Evolutionary conservation across 768 basidiomycete species (phyloP), one percentile per base, ranked within the genome.

Genomic region (Termitomyces titanicus): DNA sequence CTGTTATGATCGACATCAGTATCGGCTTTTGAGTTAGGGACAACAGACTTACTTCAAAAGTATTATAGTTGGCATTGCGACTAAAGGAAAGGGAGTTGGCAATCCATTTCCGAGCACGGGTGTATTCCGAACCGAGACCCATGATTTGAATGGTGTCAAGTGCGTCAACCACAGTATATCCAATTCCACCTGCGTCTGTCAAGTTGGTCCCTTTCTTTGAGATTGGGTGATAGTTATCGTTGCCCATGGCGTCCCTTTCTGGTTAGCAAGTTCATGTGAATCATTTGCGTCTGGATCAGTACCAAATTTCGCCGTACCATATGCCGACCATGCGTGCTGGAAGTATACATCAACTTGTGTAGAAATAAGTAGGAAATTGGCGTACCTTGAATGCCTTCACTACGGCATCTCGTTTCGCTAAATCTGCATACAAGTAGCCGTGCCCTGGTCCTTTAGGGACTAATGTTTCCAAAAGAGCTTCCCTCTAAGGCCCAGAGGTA

Each of bases 221-320:
- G 24, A 98, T 77, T 0, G 96, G 94, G 63, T 95, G 91, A 63
- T 94, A 97, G 66, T 96, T 92, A 72, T 98, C 94, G 50, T 79
- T 78, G 3, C 95, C 95, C 85, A 94, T 95, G 6, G 94, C 94
- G 66, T 97, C 86, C 57, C 85, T 76, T 73, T 95, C 94, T 94
- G 73, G 35, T 39, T 0, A 37, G 12, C 10, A 49, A 39, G 18
- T 54, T 24, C 42, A 17, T 33, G 9, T 20, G 40, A 54, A 48
- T 5, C 5, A 33, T 15, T 34, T 34, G 17, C 27, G 15, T 27
- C 40, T n/a, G 35, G 10, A 27, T 24, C n/a, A 15, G 0, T 12
- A 13, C 5, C 5, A 7, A 17, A 3, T 29, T 24, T 29, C 11
- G 20, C 20, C 31, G 18, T 55, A 69, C 92, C 92, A 66, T 96